These are phyloP conservation scores for Calonectria pseudoturangicola DNA, from an alignment of 2,329 filamentous ascomycete genomes.

Conservation along the genomic window DNA sequence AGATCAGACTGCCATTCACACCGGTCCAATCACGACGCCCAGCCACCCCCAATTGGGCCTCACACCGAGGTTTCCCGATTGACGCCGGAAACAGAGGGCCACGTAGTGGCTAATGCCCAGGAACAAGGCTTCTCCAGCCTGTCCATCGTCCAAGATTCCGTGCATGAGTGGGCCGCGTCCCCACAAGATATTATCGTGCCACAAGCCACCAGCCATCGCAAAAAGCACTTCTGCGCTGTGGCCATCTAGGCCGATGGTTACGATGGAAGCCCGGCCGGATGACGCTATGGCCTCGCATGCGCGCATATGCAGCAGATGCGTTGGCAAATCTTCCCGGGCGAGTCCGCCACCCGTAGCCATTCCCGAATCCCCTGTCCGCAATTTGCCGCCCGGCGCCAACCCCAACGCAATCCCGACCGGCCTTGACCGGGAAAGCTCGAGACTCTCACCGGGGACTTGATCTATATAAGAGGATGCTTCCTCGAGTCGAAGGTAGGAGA, in stretches of 20 bases:
- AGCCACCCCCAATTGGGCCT: conserved; percentile 13
- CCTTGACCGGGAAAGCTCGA: not conserved
- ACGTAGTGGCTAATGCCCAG: conserved; percentile 17
- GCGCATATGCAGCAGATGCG: conserved; percentile 16
- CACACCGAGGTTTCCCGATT: conserved; percentile 24
- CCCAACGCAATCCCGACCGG: not conserved
- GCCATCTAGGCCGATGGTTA: not conserved
- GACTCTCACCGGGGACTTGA: not conserved
- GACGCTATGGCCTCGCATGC: conserved; percentile 4
- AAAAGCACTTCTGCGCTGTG: conserved; percentile 7
- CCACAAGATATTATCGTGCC: conserved; percentile 22
- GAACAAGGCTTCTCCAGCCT: conserved; percentile 13
- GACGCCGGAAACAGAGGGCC: conserved; percentile 19
- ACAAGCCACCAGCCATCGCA: conserved; percentile 5
- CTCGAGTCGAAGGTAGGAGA: conserved; percentile 16
- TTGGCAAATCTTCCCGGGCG: conserved; percentile 16
- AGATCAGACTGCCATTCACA: not conserved
- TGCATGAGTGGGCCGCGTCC: conserved; percentile 16
- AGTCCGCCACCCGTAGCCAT: not conserved
- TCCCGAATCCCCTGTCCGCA: conserved; percentile 12
- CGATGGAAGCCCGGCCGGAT: conserved; percentile 8
- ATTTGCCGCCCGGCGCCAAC: conserved; percentile 5
- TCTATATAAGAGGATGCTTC: conserved; percentile 13
- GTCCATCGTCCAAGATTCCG: conserved; percentile 2
- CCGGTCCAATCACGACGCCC: conserved; percentile 10